Evolutionary conservation across 108 stramenopile species (phyloP).

Genomic region (Mayamaea pseudoterrestris): DNA sequence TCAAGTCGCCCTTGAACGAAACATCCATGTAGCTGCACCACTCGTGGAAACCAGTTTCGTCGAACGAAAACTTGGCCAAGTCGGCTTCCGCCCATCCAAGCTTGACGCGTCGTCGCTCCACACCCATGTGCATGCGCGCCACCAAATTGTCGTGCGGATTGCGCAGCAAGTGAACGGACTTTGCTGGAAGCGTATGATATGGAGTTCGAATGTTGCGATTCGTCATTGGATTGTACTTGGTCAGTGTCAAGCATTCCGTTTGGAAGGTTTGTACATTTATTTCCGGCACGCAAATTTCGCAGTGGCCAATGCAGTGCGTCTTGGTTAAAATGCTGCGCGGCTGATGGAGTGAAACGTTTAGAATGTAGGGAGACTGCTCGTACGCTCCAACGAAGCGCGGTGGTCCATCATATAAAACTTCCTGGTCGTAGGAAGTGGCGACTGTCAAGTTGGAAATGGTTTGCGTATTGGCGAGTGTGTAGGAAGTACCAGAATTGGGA

Average conservation of each 20-base stretch:
- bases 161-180: conserved; percentile 43
- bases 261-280: conserved; percentile 1
- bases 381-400: neutral
- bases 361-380: neutral
- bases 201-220: conserved; percentile 1
- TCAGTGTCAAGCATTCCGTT: conserved; percentile 1
- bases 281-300: conserved; percentile 1
- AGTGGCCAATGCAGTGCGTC: conserved; percentile 39
- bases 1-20: too few relatives aligned
- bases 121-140: conserved; percentile 34
- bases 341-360: too few relatives aligned
- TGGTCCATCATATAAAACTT: neutral
- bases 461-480: conserved; percentile 23
- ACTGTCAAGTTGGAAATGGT: neutral
- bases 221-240: neutral
- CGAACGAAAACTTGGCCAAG: conserved; percentile 12
- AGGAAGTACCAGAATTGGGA: conserved; percentile 70
- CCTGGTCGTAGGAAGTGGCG: neutral
- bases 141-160: conserved; percentile 53
- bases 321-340: conserved; percentile 32
- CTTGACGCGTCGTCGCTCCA: conserved; percentile 19
- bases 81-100: conserved; percentile 13
- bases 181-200: conserved; percentile 10
- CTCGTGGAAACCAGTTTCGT: conserved; percentile 29
- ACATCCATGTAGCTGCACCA: too few relatives aligned